A percentile compares a stretch with the other conserved stretches of the same genome.
Evolutionary conservation across 1,139 yeast species (phyloP).

Genomic region (Kodamaea suecica): DNA sequence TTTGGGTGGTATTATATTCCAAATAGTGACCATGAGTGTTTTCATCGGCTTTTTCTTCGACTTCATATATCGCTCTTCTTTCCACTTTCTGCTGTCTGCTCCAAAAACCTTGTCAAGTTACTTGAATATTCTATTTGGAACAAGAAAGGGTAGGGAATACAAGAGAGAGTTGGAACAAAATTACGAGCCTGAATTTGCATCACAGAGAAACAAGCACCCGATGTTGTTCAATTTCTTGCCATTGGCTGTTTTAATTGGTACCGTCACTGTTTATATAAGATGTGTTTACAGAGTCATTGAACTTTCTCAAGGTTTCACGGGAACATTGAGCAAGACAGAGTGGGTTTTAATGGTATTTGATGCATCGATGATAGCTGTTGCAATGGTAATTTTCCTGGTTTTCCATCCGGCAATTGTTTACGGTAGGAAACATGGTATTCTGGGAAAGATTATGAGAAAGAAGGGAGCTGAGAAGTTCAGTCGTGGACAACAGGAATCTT

Average conservation of each 20-base stretch:
- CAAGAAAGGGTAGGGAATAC: conserved; percentile 18
- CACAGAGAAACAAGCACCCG: conserved; percentile 12
- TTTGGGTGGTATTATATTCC: conserved; percentile 40
- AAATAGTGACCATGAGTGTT: conserved; percentile 35
- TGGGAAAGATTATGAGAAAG: conserved; percentile 1
- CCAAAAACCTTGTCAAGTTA: conserved; percentile 7
- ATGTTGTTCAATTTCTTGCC: conserved; percentile 24
- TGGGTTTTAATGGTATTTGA: conserved; percentile 27
- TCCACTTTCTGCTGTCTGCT: conserved; percentile 11
- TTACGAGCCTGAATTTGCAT: conserved; percentile 17
- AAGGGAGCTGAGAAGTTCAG: too few relatives aligned
- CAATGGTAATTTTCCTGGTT: conserved; percentile 19
- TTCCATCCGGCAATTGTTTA: conserved; percentile 29
- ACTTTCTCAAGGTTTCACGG: conserved; percentile 34
- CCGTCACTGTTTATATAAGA: conserved; percentile 26
- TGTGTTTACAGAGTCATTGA: conserved; percentile 34
- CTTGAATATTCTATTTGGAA: conserved; percentile 23
- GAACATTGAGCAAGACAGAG: conserved; percentile 33
- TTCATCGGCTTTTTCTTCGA: conserved; percentile 27
- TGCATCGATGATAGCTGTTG: conserved; percentile 22
- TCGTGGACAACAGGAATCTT: too few relatives aligned
- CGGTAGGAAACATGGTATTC: conserved; percentile 19
- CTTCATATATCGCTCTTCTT: conserved; percentile 25
- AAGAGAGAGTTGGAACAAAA: conserved; percentile 18
- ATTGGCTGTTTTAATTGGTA: conserved; percentile 19